phyloP scores from a whole-genome alignment of 495 filamentous ascomycete genomes.

The Tuber magnatum region DNA sequence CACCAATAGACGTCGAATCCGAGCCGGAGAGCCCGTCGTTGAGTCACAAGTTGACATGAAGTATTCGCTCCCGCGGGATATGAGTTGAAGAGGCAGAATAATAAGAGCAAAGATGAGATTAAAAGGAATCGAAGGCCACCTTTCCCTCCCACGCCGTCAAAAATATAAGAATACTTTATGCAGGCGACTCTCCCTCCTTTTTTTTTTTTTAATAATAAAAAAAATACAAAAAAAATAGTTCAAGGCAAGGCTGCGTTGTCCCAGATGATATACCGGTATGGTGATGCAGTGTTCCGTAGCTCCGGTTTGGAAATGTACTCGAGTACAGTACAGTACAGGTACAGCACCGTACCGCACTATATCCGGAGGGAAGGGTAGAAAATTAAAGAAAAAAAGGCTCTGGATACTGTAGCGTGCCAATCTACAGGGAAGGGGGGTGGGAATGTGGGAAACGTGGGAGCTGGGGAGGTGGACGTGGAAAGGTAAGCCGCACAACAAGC shows the following conservation, averaged over 20 bases:
- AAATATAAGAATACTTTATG: not conserved
- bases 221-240: not conserved
- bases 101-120: not conserved
- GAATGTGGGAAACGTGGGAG: not conserved
- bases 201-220: not conserved
- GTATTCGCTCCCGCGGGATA: not conserved
- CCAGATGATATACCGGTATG: not conserved
- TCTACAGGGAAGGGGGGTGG: not conserved
- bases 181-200: not conserved
- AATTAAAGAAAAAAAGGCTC: not conserved
- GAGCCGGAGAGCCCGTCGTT: not conserved
- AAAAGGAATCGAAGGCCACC: not conserved
- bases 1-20: not conserved
- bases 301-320: not conserved
- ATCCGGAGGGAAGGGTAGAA: not conserved
- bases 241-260: not conserved
- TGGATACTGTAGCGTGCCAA: not conserved
- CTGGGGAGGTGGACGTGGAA: not conserved
- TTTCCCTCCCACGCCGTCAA: not conserved
- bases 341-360: not conserved
- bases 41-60: constrained; percentile 2
- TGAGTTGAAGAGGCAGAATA: not conserved
- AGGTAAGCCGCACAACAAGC: not conserved
- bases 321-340: not conserved
- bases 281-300: not conserved